A percentile compares a stretch with the other conserved stretches of the same genome.
phyloP scores from a whole-genome alignment of 768 basidiomycete genomes.

The Panaeolus papilionaceus region DNA sequence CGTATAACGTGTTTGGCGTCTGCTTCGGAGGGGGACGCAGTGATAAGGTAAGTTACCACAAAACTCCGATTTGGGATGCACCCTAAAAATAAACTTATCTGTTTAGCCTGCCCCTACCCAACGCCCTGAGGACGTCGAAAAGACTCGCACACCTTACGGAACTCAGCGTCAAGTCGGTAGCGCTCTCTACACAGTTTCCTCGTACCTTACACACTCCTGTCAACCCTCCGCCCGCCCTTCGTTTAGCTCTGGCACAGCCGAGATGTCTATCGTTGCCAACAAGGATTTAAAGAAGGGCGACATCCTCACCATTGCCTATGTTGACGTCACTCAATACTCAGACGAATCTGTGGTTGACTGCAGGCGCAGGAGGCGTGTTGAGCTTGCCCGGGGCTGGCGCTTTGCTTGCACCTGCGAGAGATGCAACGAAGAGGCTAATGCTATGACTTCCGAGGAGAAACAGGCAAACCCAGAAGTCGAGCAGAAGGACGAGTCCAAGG shows the following conservation, averaged over 20 bases:
- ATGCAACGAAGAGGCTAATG: conserved; percentile 61
- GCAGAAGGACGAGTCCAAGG: conserved; percentile 57
- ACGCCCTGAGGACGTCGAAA: conserved; percentile 75
- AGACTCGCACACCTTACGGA: conserved; percentile 78
- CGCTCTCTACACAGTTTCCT: conserved; percentile 77
- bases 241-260: conserved; percentile 69
- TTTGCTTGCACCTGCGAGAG: conserved; percentile 78
- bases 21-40: conserved; percentile 68
- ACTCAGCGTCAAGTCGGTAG: conserved; percentile 78
- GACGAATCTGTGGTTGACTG: conserved; percentile 61
- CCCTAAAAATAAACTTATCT: neutral
- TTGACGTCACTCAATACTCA: conserved; percentile 64
- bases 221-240: conserved; percentile 67
- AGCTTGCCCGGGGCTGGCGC: conserved; percentile 82
- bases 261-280: conserved; percentile 73
- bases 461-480: conserved; percentile 37
- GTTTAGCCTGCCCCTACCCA: conserved; percentile 54
- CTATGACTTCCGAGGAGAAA: conserved; percentile 39
- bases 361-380: conserved; percentile 68
- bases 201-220: conserved; percentile 83
- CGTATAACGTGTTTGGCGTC: conserved; percentile 81
- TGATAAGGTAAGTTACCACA: conserved; percentile 58
- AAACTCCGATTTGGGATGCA: neutral
- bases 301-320: conserved; percentile 76
- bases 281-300: conserved; percentile 77